Percentiles rank a stretch among this genome's conserved stretches.
Conservation (phyloP, 2,329 filamentous ascomycete species). For the Ilyonectria destructans region DNA sequence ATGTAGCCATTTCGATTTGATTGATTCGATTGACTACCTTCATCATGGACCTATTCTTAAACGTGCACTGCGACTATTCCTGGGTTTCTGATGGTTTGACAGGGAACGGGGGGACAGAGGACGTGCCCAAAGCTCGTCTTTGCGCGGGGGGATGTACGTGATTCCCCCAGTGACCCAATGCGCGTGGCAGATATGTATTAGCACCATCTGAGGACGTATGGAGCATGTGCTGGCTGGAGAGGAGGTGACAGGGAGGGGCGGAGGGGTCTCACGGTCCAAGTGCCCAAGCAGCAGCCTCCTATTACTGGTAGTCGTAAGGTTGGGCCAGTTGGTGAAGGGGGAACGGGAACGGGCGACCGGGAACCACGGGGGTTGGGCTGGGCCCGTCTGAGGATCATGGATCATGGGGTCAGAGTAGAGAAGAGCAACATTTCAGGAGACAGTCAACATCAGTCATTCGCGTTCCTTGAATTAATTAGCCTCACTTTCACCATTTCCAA, state of each 20-base stretch:
- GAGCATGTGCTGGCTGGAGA: not conserved
- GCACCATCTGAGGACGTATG: not conserved
- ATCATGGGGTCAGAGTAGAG: slow-evolving; percentile 3
- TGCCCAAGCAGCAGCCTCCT: slow-evolving; percentile 9
- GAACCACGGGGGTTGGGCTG: slow-evolving; percentile 26
- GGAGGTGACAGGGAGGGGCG: slow-evolving; percentile 4
- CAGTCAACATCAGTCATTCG: slow-evolving; percentile 22
- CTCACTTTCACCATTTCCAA: not conserved
- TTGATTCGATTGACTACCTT: not conserved
- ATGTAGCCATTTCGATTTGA: not conserved
- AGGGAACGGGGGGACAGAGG: not conserved
- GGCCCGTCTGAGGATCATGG: slow-evolving; percentile 23
- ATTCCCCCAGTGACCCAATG: not conserved
- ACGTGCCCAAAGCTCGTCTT: not conserved
- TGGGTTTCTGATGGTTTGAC: not conserved
- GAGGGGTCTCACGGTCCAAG: not conserved
- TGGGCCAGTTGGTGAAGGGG: slow-evolving; percentile 12
- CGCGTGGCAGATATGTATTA: slow-evolving; percentile 1
- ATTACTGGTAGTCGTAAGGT: slow-evolving; percentile 34
- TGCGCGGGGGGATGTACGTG: not conserved
- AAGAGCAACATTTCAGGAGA: not conserved
- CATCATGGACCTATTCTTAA: slow-evolving; percentile 5
- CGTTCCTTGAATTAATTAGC: not conserved
- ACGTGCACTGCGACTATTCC: not conserved
- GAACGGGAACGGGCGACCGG: slow-evolving; percentile 29